A percentile compares a stretch with the other conserved stretches of the same genome.
These are phyloP conservation scores for Mesembryanthemum crystallinum DNA, from an alignment of 148 eudicot species.

Conservation along the genomic window DNA sequence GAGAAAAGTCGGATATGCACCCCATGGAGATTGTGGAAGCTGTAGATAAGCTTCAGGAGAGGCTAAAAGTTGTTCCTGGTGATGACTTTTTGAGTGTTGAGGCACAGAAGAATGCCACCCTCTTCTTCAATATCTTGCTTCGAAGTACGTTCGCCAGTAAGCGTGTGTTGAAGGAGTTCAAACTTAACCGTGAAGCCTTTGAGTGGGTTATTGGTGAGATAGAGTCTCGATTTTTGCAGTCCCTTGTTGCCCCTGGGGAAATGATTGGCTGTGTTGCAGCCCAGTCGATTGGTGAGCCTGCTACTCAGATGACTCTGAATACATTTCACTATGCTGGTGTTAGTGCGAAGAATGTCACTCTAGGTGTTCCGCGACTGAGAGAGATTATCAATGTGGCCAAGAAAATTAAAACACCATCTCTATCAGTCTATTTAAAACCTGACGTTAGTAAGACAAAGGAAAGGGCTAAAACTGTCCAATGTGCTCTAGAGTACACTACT, in stretches of 20 bases:
- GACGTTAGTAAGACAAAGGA: slow-evolving; percentile 75
- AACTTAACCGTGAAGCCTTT: slow-evolving; percentile 89
- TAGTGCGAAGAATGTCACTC: slow-evolving; percentile 99
- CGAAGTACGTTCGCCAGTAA: slow-evolving; percentile 94
- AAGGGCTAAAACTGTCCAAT: slow-evolving; percentile 88
- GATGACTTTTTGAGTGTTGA: slow-evolving; percentile 87
- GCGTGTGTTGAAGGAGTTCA: slow-evolving; percentile 85
- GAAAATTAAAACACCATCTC: slow-evolving; percentile 93
- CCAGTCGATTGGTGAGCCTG: slow-evolving; percentile 99
- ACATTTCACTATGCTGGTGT: slow-evolving; percentile 99
- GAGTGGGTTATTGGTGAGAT: slow-evolving; percentile 99
- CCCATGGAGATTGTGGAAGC: slow-evolving; percentile 98
- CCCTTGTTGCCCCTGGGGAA: slow-evolving; percentile 97
- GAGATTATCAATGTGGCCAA: slow-evolving; percentile 98
- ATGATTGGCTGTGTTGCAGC: slow-evolving; percentile 99
- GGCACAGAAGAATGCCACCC: slow-evolving; percentile 97
- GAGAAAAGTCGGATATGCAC: slow-evolving; percentile 90
- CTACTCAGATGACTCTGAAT: slow-evolving; percentile 97
- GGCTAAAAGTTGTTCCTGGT: slow-evolving; percentile 90
- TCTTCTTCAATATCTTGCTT: slow-evolving; percentile 86
- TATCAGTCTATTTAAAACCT: slow-evolving; percentile 86
- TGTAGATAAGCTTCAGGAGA: slow-evolving; percentile 95
- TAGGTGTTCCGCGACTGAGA: slow-evolving; percentile 98
- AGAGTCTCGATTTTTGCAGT: slow-evolving; percentile 91
- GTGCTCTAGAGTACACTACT: slow-evolving; percentile 91